Base-by-base conservation (phyloP, 1,139 yeast species). In the Kodamaea anthophila region DNA sequence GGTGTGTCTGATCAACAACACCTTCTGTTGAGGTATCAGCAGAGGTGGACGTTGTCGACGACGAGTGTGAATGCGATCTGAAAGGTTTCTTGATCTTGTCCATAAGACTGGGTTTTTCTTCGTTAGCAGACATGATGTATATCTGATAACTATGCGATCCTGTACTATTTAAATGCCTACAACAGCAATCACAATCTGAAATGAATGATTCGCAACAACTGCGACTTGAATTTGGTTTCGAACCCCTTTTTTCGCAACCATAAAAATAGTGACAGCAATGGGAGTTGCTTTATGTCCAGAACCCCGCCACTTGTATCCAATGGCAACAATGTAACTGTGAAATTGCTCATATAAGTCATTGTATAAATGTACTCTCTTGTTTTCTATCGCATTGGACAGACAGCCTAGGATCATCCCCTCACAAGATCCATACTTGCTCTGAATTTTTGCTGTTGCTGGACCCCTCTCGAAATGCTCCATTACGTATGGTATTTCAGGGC, bases 31-130 rank as follows among this genome's bases (percentile, higher is more conserved):
- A 5, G 14, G 15, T 27, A 5, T 14, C 25, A 14, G 18, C 16
- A 14, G 21, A 21, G 12, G 18, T 15, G 23, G 26, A 14, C 31
- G 8, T 24, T n/a, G 21, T 24, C 16, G 51, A 44, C 14, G 47
- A 35, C 9, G 45, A 32, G 21, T 52, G 36, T 15, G 53, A 48
- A 24, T 48, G 51, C 14, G 53, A 45, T 27, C 37, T 45, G 45
- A 58, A 51, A 13, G 60, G 52, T 29, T 59, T 47, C 42, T 50
- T 48, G 34, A 60, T 37, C 38, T 60, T 50, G 53, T 35, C 43
- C 48, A 32, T 30, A 30, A 23, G 40, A 34, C 43, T 38, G 33
- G 26, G 15, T 18, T 22, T 29, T 14, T 29, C 31, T 23, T 28
- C 31, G 23, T 28, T 23, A 7, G 13, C 15, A 11, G 27, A 24